Conservation (phyloP, 306 rosid genomes). For the Astragalus membranaceus region DNA sequence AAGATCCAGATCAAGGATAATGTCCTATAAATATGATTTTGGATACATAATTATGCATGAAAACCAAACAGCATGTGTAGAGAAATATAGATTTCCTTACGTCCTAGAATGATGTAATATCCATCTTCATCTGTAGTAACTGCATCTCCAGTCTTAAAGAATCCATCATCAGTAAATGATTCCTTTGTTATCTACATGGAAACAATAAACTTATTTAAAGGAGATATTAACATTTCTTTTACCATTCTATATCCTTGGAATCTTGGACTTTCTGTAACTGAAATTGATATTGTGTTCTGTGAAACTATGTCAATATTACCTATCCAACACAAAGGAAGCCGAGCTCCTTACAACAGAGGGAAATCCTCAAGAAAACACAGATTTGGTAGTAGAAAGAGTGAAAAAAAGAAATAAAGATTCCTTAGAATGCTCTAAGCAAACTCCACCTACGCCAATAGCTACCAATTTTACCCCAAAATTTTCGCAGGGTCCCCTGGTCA, state of each 20-base stretch:
- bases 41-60: neutral
- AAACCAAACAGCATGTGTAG: neutral
- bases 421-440: neutral
- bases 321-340: neutral
- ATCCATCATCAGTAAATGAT: constrained; percentile 72
- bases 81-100: constrained; percentile 50
- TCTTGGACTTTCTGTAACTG: neutral
- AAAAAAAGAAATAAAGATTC: neutral
- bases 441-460: neutral
- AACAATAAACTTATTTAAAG: constrained; percentile 11
- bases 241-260: neutral
- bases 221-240: neutral
- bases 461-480: neutral
- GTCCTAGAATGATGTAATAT: constrained; percentile 78
- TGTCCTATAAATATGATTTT: neutral
- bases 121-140: constrained; percentile 76
- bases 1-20: neutral
- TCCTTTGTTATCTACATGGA: constrained; percentile 56
- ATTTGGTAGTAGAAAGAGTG: neutral
- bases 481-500: neutral
- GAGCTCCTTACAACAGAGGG: neutral
- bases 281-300: neutral
- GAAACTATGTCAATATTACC: neutral
- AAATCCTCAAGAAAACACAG: neutral
- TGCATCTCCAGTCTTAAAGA: constrained; percentile 89